These are phyloP conservation scores for Termitomyces sp. DNA, from an alignment of 1,284 basidiomycete species.

Conservation along the genomic window DNA sequence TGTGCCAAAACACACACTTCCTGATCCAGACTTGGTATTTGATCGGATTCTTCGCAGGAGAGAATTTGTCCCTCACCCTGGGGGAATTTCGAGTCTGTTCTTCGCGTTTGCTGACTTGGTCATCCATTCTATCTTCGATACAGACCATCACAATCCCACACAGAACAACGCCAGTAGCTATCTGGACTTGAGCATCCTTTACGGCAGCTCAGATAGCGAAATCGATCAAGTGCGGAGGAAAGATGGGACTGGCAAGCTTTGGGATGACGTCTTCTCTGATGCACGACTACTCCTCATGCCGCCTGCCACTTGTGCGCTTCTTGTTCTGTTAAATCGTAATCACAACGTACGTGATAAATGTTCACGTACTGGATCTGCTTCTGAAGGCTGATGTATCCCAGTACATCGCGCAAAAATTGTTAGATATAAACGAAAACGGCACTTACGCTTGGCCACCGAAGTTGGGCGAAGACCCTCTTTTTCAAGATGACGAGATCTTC, in stretches of 20 bases:
- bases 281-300: conserved; percentile 69
- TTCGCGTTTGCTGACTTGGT: conserved; percentile 77
- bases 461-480: conserved; percentile 25
- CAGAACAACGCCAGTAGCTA: conserved; percentile 73
- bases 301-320: conserved; percentile 61
- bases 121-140: conserved; percentile 73
- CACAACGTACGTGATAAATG: conserved; percentile 53
- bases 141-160: conserved; percentile 44
- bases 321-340: conserved; percentile 69
- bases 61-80: conserved; percentile 47
- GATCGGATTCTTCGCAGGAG: conserved; percentile 64
- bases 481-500: conserved; percentile 74
- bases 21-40: conserved; percentile 67
- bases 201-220: conserved; percentile 54
- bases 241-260: conserved; percentile 62
- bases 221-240: conserved; percentile 48
- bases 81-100: conserved; percentile 61
- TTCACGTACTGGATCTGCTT: conserved; percentile 4
- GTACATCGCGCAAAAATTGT: conserved; percentile 68
- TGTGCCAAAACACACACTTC: conserved; percentile 44
- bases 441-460: conserved; percentile 32
- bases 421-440: conserved; percentile 63
- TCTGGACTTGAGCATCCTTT: conserved; percentile 73
- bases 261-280: conserved; percentile 70
- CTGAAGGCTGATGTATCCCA: conserved; percentile 22